Conservation (phyloP, 345 rosid genomes). For the Hibiscus trionum region DNA sequence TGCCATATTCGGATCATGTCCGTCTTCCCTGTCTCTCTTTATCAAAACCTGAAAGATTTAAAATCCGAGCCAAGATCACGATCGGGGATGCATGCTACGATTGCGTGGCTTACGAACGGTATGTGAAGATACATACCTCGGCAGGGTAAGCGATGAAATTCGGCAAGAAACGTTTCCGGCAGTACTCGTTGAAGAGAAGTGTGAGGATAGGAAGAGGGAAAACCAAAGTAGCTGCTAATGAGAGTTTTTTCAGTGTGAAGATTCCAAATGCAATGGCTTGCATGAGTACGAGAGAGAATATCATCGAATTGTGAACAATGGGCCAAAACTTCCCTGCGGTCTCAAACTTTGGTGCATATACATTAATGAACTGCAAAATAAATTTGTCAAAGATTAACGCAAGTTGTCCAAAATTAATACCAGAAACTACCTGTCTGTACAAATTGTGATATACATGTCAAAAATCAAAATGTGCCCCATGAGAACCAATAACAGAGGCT, state of each 20-base stretch:
- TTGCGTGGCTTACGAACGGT: not conserved
- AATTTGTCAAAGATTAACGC: slow-evolving; percentile 9
- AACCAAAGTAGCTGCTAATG: slow-evolving; percentile 57
- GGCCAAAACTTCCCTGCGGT: slow-evolving; percentile 98
- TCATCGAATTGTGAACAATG: slow-evolving; percentile 76
- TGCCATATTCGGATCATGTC: slow-evolving; percentile 40
- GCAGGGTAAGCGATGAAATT: slow-evolving; percentile 68
- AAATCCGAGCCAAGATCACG: slow-evolving; percentile 7
- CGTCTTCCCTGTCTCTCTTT: slow-evolving; percentile 67
- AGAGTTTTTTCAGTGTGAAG: slow-evolving; percentile 68
- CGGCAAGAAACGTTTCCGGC: slow-evolving; percentile 92
- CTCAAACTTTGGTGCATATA: slow-evolving; percentile 76
- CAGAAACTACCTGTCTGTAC: not conserved
- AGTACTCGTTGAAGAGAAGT: slow-evolving; percentile 89
- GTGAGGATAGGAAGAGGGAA: slow-evolving; percentile 77
- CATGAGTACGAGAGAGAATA: slow-evolving; percentile 86
- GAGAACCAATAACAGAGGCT: not conserved
- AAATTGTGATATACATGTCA: not conserved
- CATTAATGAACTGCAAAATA: slow-evolving; percentile 68
- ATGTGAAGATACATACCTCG: slow-evolving; percentile 41
- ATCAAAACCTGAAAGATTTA: slow-evolving; percentile 39
- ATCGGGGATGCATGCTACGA: not conserved
- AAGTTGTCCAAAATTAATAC: slow-evolving; percentile 3
- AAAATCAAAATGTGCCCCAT: not conserved
- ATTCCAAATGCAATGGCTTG: slow-evolving; percentile 85